A percentile compares a stretch with the other conserved stretches of the same genome.
Evolutionary conservation across 1,139 yeast genomes (phyloP).

Genomic region (Kurtzmaniella quercitrusa): DNA sequence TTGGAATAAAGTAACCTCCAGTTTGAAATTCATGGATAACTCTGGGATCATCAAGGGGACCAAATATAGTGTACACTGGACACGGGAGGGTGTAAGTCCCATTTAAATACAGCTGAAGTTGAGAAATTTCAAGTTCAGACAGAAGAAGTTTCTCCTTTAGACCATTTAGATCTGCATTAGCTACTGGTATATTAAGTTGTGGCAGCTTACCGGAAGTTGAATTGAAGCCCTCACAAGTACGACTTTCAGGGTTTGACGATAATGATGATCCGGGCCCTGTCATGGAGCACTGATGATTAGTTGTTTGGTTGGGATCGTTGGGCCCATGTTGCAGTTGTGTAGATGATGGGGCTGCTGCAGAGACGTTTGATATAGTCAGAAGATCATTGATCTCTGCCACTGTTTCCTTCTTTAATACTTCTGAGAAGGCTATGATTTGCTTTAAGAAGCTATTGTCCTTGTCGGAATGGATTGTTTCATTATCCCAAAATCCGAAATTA

Average conservation of each 20-base stretch:
- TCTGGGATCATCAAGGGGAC: conserved; percentile 70
- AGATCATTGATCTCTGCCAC: conserved; percentile 45
- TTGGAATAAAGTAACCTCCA: conserved; percentile 51
- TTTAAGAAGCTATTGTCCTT: conserved; percentile 54
- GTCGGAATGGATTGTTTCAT: conserved; percentile 45
- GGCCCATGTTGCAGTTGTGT: conserved; percentile 18
- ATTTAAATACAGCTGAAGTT: conserved; percentile 46
- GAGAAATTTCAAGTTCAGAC: conserved; percentile 44
- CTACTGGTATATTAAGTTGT: neutral
- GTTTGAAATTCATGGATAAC: conserved; percentile 59
- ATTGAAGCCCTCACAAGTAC: conserved; percentile 2
- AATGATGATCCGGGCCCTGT: neutral
- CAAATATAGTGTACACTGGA: conserved; percentile 75
- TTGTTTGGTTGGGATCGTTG: neutral
- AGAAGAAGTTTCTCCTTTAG: conserved; percentile 30
- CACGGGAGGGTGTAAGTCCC: conserved; percentile 48
- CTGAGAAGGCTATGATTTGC: conserved; percentile 68
- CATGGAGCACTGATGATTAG: neutral
- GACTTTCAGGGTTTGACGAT: neutral
- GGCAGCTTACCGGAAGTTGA: neutral
- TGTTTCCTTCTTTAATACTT: conserved; percentile 46
- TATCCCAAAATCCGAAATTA: conserved; percentile 74
- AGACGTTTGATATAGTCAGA: conserved; percentile 26
- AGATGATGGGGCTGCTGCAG: conserved; percentile 20
- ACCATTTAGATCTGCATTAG: neutral